Percentiles rank a stretch among this genome's conserved stretches.
Conservation (phyloP, 2,329 filamentous ascomycete genomes). For the Daldinia sp. region DNA sequence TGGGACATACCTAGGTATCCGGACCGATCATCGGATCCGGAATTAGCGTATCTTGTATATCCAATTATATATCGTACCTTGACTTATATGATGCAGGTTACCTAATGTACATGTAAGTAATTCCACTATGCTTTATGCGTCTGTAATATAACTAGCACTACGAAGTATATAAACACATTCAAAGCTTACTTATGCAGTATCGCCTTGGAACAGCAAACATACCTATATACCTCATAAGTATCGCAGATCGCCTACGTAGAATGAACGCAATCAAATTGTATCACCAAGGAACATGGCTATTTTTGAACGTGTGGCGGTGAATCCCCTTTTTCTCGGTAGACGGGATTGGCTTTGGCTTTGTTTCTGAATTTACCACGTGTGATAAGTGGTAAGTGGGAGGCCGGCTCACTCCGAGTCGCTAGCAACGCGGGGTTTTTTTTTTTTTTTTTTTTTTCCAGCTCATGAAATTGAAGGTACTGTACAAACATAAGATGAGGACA, state of each 20-base stretch:
- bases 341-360: constrained; percentile 13
- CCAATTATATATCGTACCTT: constrained; percentile 1
- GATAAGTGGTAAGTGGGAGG: constrained; percentile 25
- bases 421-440: constrained; percentile 10
- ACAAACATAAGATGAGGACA: neutral
- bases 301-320: constrained; percentile 35
- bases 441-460: neutral
- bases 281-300: neutral
- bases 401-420: constrained; percentile 22
- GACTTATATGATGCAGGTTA: constrained; percentile 2
- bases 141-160: neutral
- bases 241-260: neutral
- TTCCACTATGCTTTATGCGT: neutral
- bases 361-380: constrained; percentile 33
- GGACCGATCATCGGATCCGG: constrained; percentile 40
- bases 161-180: too few species aligned
- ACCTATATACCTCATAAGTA: neutral
- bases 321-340: constrained; percentile 14
- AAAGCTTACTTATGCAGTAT: neutral
- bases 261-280: constrained; percentile 7
- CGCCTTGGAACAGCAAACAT: constrained; percentile 1
- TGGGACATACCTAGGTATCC: neutral
- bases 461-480: constrained; percentile 1
- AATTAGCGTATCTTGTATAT: constrained; percentile 11
- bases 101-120: constrained; percentile 8